phyloP scores from a whole-genome alignment of 1,139 yeast species.

The Meyerozyma guilliermondii region DNA sequence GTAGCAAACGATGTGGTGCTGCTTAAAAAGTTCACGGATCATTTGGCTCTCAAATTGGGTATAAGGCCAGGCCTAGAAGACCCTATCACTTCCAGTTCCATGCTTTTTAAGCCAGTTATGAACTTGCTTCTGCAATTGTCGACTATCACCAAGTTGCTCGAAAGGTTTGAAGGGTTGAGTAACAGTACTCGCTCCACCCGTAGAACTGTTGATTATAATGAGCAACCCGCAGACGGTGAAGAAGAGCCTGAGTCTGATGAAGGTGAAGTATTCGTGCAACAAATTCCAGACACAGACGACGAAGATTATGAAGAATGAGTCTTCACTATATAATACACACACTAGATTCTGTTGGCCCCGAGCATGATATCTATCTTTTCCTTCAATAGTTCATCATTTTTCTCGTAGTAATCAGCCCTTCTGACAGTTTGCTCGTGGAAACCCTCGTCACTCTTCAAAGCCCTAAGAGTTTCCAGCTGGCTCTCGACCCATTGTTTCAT shows the following conservation, averaged over 20 bases:
- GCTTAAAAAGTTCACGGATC: conserved; percentile 26
- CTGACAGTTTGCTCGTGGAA: conserved; percentile 89
- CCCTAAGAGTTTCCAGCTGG: conserved; percentile 70
- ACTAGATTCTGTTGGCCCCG: conserved; percentile 24
- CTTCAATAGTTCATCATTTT: conserved; percentile 57
- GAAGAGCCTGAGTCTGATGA: conserved; percentile 6
- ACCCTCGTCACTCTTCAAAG: conserved; percentile 81
- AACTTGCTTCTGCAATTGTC: conserved; percentile 17
- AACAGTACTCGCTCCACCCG: conserved; percentile 3
- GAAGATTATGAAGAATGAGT: conserved; percentile 5
- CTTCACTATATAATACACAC: background rate
- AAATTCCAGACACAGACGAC: conserved; percentile 7
- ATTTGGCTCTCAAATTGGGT: conserved; percentile 20
- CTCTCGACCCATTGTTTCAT: conserved; percentile 68
- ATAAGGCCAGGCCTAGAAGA: conserved; percentile 6
- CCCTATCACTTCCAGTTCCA: conserved; percentile 17
- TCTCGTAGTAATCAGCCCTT: conserved; percentile 73
- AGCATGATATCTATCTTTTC: conserved; percentile 76
- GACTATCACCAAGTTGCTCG: conserved; percentile 7
- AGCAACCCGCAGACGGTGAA: conserved; percentile 7
- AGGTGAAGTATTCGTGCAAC: conserved; percentile 9
- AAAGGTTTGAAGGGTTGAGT: conserved; percentile 4
- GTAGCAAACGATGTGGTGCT: conserved; percentile 34
- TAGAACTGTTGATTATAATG: conserved; percentile 11
- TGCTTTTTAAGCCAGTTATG: conserved; percentile 22